Percentiles rank a stretch among this genome's conserved stretches.
These are phyloP conservation scores for Aspergillus fischeri DNA, from an alignment of 2,329 filamentous ascomycete species.

Conservation along the genomic window DNA sequence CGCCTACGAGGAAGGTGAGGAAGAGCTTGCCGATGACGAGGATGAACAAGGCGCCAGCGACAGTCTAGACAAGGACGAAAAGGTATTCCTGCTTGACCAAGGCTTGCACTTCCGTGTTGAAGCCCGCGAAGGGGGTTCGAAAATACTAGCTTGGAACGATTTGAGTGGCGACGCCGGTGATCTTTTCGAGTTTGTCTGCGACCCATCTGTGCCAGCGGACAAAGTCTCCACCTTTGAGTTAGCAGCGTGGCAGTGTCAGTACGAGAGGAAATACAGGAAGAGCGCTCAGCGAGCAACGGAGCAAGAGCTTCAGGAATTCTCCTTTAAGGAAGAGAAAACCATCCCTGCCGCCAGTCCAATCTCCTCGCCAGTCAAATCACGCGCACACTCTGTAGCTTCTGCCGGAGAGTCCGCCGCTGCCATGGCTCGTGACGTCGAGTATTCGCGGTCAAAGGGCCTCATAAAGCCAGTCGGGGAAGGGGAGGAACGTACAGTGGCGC, in stretches of 20 bases:
- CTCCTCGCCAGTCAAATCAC: conserved; percentile 43
- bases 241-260: conserved; percentile 87
- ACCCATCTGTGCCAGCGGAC: conserved; percentile 62
- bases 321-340: conserved; percentile 62
- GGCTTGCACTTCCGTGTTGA: conserved; percentile 82
- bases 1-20: conserved; percentile 96
- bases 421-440: conserved; percentile 44
- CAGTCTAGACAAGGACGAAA: conserved; percentile 91
- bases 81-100: conserved; percentile 94
- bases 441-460: conserved; percentile 39
- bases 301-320: conserved; percentile 75
- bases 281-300: conserved; percentile 75
- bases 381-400: conserved; percentile 32
- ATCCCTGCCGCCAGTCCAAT: conserved; percentile 59
- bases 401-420: conserved; percentile 40
- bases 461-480: conserved; percentile 34
- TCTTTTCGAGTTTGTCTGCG: conserved; percentile 97
- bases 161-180: conserved; percentile 90
- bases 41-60: conserved; percentile 75
- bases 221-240: conserved; percentile 77
- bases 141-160: conserved; percentile 90
- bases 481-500: conserved; percentile 54
- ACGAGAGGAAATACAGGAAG: conserved; percentile 90
- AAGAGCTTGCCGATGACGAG: conserved; percentile 86
- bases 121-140: conserved; percentile 72